Percentiles rank a stretch among this genome's conserved stretches.
These are phyloP conservation scores for Actinomortierella wolfii DNA, from an alignment of 371 early-diverging fungal species.

Conservation along the genomic window DNA sequence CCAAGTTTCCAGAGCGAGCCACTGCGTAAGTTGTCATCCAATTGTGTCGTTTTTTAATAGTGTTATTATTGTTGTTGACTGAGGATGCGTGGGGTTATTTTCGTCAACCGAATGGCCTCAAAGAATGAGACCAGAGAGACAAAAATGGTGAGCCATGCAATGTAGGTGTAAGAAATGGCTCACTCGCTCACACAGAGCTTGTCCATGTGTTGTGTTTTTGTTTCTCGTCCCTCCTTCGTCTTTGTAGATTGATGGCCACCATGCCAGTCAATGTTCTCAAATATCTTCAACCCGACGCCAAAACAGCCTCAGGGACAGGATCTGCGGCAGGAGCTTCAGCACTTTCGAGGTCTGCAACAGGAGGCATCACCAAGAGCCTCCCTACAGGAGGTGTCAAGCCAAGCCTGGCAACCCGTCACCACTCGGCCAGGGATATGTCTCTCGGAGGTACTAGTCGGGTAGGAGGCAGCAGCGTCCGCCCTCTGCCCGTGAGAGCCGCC, in stretches of 20 bases:
- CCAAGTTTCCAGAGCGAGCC: constrained; percentile 49
- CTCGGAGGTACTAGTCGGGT: constrained; percentile 12
- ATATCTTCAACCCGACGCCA: constrained; percentile 30
- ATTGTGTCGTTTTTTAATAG: neutral
- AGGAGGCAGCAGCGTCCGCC: constrained; percentile 34
- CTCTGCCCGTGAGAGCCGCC: constrained; percentile 31
- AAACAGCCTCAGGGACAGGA: constrained; percentile 14
- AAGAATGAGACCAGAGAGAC: neutral
- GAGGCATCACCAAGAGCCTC: neutral
- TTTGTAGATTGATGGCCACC: constrained; percentile 19
- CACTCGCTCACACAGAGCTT: too few species aligned
- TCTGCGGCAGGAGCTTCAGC: constrained; percentile 1
- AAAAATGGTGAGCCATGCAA: too few species aligned
- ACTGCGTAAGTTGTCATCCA: constrained; percentile 24
- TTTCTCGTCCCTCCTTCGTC: too few species aligned
- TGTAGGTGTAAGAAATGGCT: too few species aligned
- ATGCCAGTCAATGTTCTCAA: constrained; percentile 38
- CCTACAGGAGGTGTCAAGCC: constrained; percentile 2
- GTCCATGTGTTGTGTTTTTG: too few species aligned
- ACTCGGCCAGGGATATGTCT: constrained; percentile 23
- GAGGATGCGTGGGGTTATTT: neutral
- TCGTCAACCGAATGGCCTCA: too few species aligned
- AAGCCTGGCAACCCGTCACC: constrained; percentile 21
- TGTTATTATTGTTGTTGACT: neutral
- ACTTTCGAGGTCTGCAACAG: neutral